Conservation (phyloP, 1,139 yeast genomes). For the Saccharomyces hybrid region DNA sequence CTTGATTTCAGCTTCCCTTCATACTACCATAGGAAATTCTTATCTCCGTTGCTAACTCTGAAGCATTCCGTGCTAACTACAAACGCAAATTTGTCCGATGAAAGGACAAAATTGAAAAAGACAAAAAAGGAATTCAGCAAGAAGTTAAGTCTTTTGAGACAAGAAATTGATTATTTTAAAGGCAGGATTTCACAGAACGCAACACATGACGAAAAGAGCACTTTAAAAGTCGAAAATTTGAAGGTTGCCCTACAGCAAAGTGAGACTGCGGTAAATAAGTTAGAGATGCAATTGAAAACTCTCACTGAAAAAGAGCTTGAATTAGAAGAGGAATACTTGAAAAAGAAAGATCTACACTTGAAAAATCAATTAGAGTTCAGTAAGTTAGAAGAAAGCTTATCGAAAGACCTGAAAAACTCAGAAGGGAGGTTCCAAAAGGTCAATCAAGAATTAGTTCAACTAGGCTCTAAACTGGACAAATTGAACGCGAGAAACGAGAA, state of each 20-base stretch:
- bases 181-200: conserved; percentile 41
- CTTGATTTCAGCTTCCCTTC: conserved; percentile 29
- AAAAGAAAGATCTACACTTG: conserved; percentile 34
- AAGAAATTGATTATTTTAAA: conserved; percentile 51
- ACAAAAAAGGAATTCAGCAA: conserved; percentile 56
- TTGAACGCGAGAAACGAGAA: conserved; percentile 29
- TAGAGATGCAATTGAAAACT: conserved; percentile 34
- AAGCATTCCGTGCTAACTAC: conserved; percentile 58
- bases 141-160: conserved; percentile 42
- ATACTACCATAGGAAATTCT: conserved; percentile 30
- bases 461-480: conserved; percentile 34
- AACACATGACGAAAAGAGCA: conserved; percentile 40
- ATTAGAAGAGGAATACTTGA: conserved; percentile 35
- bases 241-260: conserved; percentile 37
- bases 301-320: conserved; percentile 33
- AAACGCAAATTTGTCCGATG: conserved; percentile 45
- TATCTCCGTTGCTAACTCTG: conserved; percentile 49
- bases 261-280: conserved; percentile 34
- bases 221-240: conserved; percentile 38
- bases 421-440: conserved; percentile 17
- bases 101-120: conserved; percentile 47
- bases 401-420: conserved; percentile 20
- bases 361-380: conserved; percentile 33
- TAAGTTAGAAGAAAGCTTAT: conserved; percentile 31
- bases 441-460: conserved; percentile 31